Base-by-base conservation (phyloP, 2,329 filamentous ascomycete species). In the Colletotrichum tropicicola region DNA sequence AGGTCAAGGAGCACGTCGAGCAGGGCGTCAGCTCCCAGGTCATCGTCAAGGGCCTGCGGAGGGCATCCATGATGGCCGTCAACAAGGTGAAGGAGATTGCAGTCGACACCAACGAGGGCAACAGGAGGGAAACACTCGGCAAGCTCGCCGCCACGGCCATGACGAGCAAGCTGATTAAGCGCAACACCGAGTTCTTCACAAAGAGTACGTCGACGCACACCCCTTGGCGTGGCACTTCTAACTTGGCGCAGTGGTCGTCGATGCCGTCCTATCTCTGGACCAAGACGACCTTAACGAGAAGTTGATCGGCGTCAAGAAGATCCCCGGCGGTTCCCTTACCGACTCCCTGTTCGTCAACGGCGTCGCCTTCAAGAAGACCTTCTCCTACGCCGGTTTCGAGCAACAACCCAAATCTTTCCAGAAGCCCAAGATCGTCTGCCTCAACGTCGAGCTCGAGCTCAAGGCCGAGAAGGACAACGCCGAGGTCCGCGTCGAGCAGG, bases 391-490 rank as follows among this genome's bases (percentile, higher is more conserved):
- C 72, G 96, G 96, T 76, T 99, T 99, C 82, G 96, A 99, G 83
- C 96, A 99, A 83, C 96, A 99, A 83, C 96, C 96, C 70, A 99
- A 99, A 82, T 90, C 88, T 7, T 98, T 99, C 85, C 89, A 87
- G 76, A 89, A 97, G 80, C 96, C 96, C 67, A 97, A 97, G 85
- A 97, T 99, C 71, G 92, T 98, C 67, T 98, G 95, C 81, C 83
- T 99, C 72, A 99, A 98, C 78, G 96, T 99, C 72, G 96, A 99
- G 82, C 87, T 99, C 67, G 96, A 99, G 83, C 86, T 99, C 72
- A 99, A 99, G 89, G 95, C 93, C 68, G 96, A 99, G 80, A 99
- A 98, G 86, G 96, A 99, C 83, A 99, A 99, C 74, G 96, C 96
- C 65, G 96, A 99, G 83, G 94, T 99, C 68, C 91, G 96, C 65